Conservation (phyloP, 768 basidiomycete species). For the Suillus luteus region DNA sequence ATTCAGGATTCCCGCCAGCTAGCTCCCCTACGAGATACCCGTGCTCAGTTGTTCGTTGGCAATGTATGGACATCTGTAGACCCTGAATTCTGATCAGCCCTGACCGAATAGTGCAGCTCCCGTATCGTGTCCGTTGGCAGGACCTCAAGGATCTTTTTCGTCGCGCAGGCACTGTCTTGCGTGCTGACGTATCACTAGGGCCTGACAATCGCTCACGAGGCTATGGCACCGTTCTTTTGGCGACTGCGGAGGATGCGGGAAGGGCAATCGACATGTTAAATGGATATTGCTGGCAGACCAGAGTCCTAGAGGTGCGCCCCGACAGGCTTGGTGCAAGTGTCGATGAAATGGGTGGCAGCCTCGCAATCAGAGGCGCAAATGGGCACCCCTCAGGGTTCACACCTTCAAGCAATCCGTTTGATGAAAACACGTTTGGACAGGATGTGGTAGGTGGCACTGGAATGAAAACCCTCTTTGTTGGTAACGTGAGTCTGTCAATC, state of each 20-base stretch:
- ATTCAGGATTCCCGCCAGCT: conserved; percentile 46
- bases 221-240: conserved; percentile 92
- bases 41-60: conserved; percentile 94
- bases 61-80: conserved; percentile 63
- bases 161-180: conserved; percentile 86
- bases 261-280: conserved; percentile 96
- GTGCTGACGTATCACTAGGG: conserved; percentile 76
- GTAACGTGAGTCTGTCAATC: conserved; percentile 64
- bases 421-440: conserved; percentile 4
- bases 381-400: background rate
- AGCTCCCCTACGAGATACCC: conserved; percentile 70
- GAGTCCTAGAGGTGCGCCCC: conserved; percentile 87
- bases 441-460: conserved; percentile 33
- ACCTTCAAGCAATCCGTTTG: background rate
- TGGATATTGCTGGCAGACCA: conserved; percentile 95
- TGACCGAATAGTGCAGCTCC: conserved; percentile 59
- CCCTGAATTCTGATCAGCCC: conserved; percentile 7
- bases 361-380: background rate
- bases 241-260: conserved; percentile 91
- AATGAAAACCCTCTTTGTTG: conserved; percentile 76
- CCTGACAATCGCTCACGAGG: conserved; percentile 93
- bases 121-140: conserved; percentile 98
- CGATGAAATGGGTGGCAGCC: conserved; percentile 16
- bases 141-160: conserved; percentile 98
- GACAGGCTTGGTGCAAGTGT: conserved; percentile 60